Conservation (phyloP, 768 basidiomycete genomes). For the Termitomyces sp. region DNA sequence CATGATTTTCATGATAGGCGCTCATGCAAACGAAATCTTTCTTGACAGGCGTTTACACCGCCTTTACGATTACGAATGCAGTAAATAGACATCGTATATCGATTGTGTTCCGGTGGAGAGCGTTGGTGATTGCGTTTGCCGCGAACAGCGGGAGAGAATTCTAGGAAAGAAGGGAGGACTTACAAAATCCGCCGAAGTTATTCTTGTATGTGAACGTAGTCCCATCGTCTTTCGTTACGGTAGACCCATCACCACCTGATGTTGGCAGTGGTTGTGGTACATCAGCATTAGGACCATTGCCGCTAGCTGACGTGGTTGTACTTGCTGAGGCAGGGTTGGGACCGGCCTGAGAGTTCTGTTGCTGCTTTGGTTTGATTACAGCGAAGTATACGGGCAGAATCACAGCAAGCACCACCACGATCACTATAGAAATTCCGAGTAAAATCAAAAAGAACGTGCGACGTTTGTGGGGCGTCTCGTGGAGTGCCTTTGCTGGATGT, state of each 20-base stretch:
- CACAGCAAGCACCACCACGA: slow-evolving; percentile 41
- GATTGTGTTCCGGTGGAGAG: background rate
- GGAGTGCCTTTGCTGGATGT: slow-evolving; percentile 2
- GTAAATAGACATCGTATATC: background rate
- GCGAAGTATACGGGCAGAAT: slow-evolving; percentile 57
- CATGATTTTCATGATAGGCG: background rate
- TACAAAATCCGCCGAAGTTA: slow-evolving; percentile 71
- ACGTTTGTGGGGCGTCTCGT: slow-evolving; percentile 10
- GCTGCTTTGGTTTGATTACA: slow-evolving; percentile 41
- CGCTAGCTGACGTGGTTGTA: slow-evolving; percentile 4
- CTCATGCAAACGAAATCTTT: background rate
- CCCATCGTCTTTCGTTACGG: slow-evolving; percentile 62
- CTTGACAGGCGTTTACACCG: slow-evolving; percentile 1
- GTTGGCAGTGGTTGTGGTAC: slow-evolving; percentile 20
- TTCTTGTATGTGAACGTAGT: slow-evolving; percentile 75
- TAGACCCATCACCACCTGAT: slow-evolving; percentile 68
- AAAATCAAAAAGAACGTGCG: slow-evolving; percentile 18
- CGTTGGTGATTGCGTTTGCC: background rate
- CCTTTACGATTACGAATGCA: background rate
- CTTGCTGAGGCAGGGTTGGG: slow-evolving; percentile 1
- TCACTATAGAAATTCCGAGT: slow-evolving; percentile 33
- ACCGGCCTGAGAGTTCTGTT: slow-evolving; percentile 7
- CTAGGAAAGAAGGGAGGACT: slow-evolving; percentile 24
- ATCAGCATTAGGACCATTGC: slow-evolving; percentile 7
- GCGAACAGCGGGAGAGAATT: background rate